Conservation (phyloP, 768 basidiomycete genomes). For the Amanita muscaria region DNA sequence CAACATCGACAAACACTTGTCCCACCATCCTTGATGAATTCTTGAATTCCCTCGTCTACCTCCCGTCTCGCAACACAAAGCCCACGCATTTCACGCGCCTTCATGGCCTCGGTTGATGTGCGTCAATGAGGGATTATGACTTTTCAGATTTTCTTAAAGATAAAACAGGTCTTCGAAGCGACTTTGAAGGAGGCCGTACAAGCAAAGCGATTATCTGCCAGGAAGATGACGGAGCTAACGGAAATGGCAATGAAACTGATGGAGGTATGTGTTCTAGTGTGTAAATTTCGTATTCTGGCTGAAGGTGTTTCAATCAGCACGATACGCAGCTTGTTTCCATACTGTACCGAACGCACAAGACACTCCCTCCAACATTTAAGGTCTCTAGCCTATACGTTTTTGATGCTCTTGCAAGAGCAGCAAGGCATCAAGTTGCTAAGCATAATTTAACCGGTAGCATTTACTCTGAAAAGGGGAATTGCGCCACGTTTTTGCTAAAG, state of each 20-base stretch:
- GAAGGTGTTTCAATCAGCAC: constrained; percentile 36
- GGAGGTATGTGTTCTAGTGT: constrained; percentile 40
- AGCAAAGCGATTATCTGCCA: constrained; percentile 77
- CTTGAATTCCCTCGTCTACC: not conserved
- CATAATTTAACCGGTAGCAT: constrained; percentile 48
- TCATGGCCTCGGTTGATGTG: constrained; percentile 38
- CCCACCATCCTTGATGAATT: constrained; percentile 4
- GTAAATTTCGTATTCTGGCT: not conserved
- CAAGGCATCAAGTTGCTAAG: constrained; percentile 60
- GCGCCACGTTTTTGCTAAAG: constrained; percentile 80
- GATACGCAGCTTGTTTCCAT: constrained; percentile 85
- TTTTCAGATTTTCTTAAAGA: constrained; percentile 6
- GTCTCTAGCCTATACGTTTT: constrained; percentile 88
- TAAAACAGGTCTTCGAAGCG: constrained; percentile 66
- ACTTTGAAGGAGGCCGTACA: constrained; percentile 75
- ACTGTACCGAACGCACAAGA: constrained; percentile 84
- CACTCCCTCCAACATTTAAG: constrained; percentile 58
- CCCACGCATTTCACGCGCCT: not conserved
- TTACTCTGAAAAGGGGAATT: constrained; percentile 53
- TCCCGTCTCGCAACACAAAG: not conserved
- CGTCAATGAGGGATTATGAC: constrained; percentile 14
- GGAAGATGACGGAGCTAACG: constrained; percentile 73
- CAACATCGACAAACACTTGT: constrained; percentile 11
- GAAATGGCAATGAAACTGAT: constrained; percentile 71
- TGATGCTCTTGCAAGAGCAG: constrained; percentile 86